These are phyloP conservation scores for Colletotrichum eremochloae DNA, from an alignment of 2,329 filamentous ascomycete genomes.

Conservation along the genomic window DNA sequence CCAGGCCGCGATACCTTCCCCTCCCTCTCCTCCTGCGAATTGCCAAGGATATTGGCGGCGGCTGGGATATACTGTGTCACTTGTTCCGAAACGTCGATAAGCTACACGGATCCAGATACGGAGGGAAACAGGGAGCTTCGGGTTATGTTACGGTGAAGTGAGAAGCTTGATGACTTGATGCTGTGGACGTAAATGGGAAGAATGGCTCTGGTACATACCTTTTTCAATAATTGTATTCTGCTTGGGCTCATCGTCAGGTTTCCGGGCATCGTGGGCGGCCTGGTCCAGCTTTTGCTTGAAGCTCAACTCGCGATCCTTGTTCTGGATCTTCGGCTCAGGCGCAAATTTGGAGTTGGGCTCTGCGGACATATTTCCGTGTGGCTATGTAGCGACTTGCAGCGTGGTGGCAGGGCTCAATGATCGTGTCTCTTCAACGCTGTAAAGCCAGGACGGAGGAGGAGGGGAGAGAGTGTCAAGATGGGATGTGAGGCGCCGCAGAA, in stretches of 20 bases:
- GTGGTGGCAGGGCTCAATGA: neutral
- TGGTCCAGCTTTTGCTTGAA: constrained; percentile 62
- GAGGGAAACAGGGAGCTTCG: constrained; percentile 3
- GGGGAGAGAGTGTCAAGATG: neutral
- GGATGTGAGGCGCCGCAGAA: neutral
- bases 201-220: constrained; percentile 49
- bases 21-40: constrained; percentile 47
- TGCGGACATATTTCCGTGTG: constrained; percentile 26
- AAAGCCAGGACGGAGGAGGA: constrained; percentile 4
- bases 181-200: neutral
- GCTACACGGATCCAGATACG: constrained; percentile 14
- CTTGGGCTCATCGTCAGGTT: constrained; percentile 44
- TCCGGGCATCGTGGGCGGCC: constrained; percentile 53
- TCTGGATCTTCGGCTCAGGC: constrained; percentile 33
- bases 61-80: constrained; percentile 60
- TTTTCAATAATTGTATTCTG: constrained; percentile 58
- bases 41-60: constrained; percentile 57
- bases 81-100: constrained; percentile 44
- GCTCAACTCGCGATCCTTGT: constrained; percentile 44
- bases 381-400: constrained; percentile 1
- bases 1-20: constrained; percentile 46
- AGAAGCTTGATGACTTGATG: neutral
- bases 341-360: constrained; percentile 35
- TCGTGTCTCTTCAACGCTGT: constrained; percentile 20
- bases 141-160: neutral